Evolutionary conservation across 306 rosid species (phyloP).

Genomic region (Prinsepia uniflora): DNA sequence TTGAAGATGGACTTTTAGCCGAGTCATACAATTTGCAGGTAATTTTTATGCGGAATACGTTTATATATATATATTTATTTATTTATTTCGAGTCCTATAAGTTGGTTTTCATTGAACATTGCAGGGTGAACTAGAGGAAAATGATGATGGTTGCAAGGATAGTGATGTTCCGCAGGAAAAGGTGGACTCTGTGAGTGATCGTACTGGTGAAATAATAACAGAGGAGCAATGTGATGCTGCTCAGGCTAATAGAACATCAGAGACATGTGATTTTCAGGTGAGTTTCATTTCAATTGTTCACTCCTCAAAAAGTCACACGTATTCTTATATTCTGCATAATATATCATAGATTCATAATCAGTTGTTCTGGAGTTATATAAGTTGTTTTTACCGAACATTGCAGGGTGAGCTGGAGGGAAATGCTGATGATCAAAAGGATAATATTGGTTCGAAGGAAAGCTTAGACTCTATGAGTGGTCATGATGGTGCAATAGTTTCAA

Average conservation of each 20-base stretch:
- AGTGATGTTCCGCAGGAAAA: slow-evolving; percentile 3
- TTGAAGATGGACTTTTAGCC: slow-evolving; percentile 26
- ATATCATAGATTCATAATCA: too few species aligned
- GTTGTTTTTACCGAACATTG: background rate
- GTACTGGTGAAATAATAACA: background rate
- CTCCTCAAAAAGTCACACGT: background rate
- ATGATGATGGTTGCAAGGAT: slow-evolving; percentile 1
- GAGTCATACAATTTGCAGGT: slow-evolving; percentile 30
- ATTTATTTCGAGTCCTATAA: background rate
- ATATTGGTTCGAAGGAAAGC: background rate
- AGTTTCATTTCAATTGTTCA: background rate
- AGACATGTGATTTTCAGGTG: slow-evolving; percentile 9
- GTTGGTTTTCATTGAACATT: background rate
- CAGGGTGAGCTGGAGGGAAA: slow-evolving; percentile 20
- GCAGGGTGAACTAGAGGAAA: slow-evolving; percentile 21
- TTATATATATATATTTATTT: background rate
- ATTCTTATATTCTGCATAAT: too few species aligned
- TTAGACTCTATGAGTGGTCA: background rate
- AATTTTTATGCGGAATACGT: background rate
- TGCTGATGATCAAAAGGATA: slow-evolving; percentile 5
- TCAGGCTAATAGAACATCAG: background rate
- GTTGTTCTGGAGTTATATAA: background rate
- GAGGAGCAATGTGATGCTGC: background rate
- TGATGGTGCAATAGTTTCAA: background rate
- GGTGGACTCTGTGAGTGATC: background rate